Evolutionary conservation across 768 basidiomycete genomes (phyloP).

Genomic region (Termitomyces sp.): DNA sequence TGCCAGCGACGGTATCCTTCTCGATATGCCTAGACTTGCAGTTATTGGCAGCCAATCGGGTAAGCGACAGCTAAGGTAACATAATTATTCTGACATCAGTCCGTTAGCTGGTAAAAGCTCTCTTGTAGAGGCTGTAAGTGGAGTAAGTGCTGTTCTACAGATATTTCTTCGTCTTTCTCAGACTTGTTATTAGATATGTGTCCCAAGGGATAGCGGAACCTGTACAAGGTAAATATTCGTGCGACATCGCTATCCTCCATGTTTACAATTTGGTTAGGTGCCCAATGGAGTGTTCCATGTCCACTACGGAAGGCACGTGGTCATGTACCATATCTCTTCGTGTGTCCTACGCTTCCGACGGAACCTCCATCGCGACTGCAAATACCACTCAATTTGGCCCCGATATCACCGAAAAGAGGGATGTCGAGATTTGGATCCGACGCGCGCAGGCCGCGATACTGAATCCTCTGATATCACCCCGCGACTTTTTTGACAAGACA

Average conservation of each 20-base stretch:
- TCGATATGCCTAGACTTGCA: conserved; percentile 6
- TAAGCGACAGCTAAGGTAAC: not conserved
- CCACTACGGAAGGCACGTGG: conserved; percentile 31
- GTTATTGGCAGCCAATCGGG: conserved; percentile 8
- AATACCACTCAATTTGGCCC: conserved; percentile 33
- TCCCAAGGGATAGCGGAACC: conserved; percentile 58
- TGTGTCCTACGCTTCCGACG: conserved; percentile 15
- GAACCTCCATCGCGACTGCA: conserved; percentile 14
- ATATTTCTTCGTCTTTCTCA: not conserved
- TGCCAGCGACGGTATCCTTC: conserved; percentile 1
- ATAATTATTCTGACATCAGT: not conserved
- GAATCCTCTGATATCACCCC: conserved; percentile 29
- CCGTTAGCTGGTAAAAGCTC: conserved; percentile 7
- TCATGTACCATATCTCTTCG: conserved; percentile 41
- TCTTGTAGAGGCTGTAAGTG: conserved; percentile 1
- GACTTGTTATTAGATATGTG: conserved; percentile 40
- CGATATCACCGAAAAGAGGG: conserved; percentile 29
- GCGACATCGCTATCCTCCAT: not conserved
- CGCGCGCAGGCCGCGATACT: conserved; percentile 59
- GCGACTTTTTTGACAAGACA: conserved; percentile 22
- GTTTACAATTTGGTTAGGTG: conserved; percentile 28
- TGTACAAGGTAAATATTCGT: conserved; percentile 41
- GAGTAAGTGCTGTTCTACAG: not conserved
- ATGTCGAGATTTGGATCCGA: conserved; percentile 49
- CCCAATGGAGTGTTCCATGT: conserved; percentile 50